These are phyloP conservation scores for Pyrus bretschneideri DNA, from an alignment of 306 rosid species.

Conservation along the genomic window DNA sequence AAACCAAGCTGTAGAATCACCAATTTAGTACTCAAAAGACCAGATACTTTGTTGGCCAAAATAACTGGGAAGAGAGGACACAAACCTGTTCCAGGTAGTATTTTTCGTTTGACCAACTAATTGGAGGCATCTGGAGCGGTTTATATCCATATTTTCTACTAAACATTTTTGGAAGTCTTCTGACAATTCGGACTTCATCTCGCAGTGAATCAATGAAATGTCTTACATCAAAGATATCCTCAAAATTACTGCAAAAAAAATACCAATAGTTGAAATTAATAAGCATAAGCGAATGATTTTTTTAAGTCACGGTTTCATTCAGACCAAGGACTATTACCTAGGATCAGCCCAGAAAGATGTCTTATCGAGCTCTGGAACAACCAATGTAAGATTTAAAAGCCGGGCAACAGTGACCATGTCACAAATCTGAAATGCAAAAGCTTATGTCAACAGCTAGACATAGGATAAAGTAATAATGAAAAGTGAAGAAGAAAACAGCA, in stretches of 20 bases:
- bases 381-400: constrained; percentile 86
- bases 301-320: background rate
- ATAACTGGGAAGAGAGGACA: background rate
- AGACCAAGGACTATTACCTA: constrained; percentile 47
- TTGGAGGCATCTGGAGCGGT: constrained; percentile 74
- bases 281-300: constrained; percentile 14
- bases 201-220: constrained; percentile 85
- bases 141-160: constrained; percentile 50
- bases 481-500: constrained; percentile 15
- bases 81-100: constrained; percentile 88
- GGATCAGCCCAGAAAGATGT: constrained; percentile 97
- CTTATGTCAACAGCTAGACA: constrained; percentile 20
- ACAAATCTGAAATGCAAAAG: constrained; percentile 67
- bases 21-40: background rate
- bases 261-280: constrained; percentile 21
- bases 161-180: constrained; percentile 78
- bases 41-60: background rate
- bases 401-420: constrained; percentile 98
- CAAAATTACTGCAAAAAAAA: constrained; percentile 70
- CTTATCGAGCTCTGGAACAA: constrained; percentile 97
- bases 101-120: constrained; percentile 92
- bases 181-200: constrained; percentile 86
- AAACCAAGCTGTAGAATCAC: constrained; percentile 6
- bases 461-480: constrained; percentile 4
- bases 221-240: constrained; percentile 82